Evolutionary conservation across 164 flowering plant species (phyloP), one percentile per base, ranked within the genome.

Genomic region (Piper betle): DNA sequence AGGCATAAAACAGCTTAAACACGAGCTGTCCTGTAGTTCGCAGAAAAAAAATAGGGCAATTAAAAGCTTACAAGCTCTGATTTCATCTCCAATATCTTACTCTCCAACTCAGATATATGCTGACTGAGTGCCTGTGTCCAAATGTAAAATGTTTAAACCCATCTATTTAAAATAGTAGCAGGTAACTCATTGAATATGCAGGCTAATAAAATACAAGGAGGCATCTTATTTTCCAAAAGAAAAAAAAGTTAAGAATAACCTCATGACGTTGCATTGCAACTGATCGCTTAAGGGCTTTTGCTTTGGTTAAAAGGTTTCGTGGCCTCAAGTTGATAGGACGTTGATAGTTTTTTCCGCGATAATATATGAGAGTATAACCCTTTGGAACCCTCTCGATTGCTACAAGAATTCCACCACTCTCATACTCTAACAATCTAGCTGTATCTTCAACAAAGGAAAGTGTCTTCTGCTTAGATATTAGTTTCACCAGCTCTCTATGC

Each of bases 191-290:
- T 41, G 43, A 4, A 41, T 41, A 41, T 4, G 6, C 9, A 4
- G 10, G 18, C 20, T 33, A 62, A 19, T 12, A 20, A 37, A 42
- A 25, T 33, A 55, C 20, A 48, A 52, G 12, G 12, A 3, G 4
- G 4, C 2, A 43, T 43, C 50, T 1, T 15, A 41, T 15, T 43
- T 43, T 43, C 50, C 38, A 25, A 60, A 64, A 56, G 67, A 17
- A 10, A 8, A 48, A 71, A 59, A 69, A 53, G 60, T 41, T 43
- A 43, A 57, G 72, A 37, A 48, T 68, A 59, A 92, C 99, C 92
- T 93, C 96, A 69, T 93, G 96, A 18, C 97, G 87, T 67, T 93
- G 97, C 94, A 88, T 81, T 69, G 91, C 96, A 67, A 87, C 82
- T 52, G 96, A 84, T 42, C 89, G 96, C 70, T 90, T 93, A 52